Evolutionary conservation across 768 basidiomycete species (phyloP), one percentile per base, ranked within the genome.

Genomic region (Tubosaeta sp.): DNA sequence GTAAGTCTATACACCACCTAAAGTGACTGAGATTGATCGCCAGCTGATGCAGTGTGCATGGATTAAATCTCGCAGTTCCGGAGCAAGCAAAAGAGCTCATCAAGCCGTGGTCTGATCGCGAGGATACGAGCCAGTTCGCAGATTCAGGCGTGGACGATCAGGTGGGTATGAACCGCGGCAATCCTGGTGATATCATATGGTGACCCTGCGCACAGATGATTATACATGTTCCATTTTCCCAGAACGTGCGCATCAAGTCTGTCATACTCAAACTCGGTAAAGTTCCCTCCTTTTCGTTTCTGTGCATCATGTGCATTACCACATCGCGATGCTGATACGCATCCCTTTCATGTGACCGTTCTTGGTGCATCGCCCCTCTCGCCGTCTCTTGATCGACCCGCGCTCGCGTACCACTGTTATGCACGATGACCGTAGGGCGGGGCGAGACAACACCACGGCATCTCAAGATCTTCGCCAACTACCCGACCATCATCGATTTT

Each of bases 81-180:
- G 91, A 92, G 65, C 78, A 85, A 59, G 91, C 90, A 1, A 84
- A 81, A 56, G 79, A 72, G 13, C 68, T 91, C 34, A 85, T 93
- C 55, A 93, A 93, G 67, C 82, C 86, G 3, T 93, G 91, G 91
- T 78, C 85, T 51, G 76, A 87, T 59, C 74, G 90, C 42, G 87
- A 92, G 22, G 82, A 85, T 46, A 84, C 79, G 11, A 69, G 69
- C 4, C 76, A 74, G 56, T 91, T 72, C 54, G 83, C 82, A 13
- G 86, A 92, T 17, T 91, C 90, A 0, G 84, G 82, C 31, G 90
- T 91, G 13, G 91, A 93, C 58, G 90, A 93, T 63, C 88, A 93
- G 79, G 90, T 88, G 54, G 45, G 74, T 53, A 31, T 25, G 42
- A 54, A 38, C 52, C 26, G 51, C 39, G 37, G 39, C n/a, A 49